phyloP scores from a whole-genome alignment of 208 protist species.

The Balamuthia mandrillaris region DNA sequence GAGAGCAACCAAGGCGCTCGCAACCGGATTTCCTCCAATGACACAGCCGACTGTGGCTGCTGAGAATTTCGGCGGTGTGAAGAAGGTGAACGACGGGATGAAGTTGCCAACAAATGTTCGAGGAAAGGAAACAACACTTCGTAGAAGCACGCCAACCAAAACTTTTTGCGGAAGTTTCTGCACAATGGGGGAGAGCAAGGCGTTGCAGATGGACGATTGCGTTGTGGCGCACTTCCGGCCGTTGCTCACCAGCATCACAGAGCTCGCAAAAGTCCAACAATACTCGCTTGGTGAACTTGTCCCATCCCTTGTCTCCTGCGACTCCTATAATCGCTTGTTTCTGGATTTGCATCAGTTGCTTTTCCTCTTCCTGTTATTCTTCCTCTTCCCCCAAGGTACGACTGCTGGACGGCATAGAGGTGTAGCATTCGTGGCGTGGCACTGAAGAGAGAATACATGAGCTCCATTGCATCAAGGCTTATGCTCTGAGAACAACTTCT shows the following conservation, averaged over 20 bases:
- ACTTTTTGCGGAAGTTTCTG: background rate
- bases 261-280: background rate
- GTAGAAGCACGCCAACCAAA: constrained; percentile 14
- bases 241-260: background rate
- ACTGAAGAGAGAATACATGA: too few relatives aligned
- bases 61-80: too few relatives aligned
- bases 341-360: too few relatives aligned
- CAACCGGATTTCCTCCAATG: constrained; percentile 35
- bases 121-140: constrained; percentile 41
- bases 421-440: too few relatives aligned
- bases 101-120: constrained; percentile 2
- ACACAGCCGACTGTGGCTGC: background rate
- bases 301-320: too few relatives aligned
- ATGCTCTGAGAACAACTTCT: too few relatives aligned
- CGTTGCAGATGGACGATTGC: constrained; percentile 17
- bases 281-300: too few relatives aligned
- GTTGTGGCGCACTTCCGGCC: constrained; percentile 1
- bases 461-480: too few relatives aligned
- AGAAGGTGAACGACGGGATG: background rate
- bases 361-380: too few relatives aligned
- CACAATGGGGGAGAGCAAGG: background rate
- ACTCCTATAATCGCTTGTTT: too few relatives aligned
- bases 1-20: constrained; percentile 18
- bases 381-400: too few relatives aligned
- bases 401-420: too few relatives aligned